These are phyloP conservation scores for Geoglossum glabrum DNA, from an alignment of 495 filamentous ascomycete species.

Conservation along the genomic window DNA sequence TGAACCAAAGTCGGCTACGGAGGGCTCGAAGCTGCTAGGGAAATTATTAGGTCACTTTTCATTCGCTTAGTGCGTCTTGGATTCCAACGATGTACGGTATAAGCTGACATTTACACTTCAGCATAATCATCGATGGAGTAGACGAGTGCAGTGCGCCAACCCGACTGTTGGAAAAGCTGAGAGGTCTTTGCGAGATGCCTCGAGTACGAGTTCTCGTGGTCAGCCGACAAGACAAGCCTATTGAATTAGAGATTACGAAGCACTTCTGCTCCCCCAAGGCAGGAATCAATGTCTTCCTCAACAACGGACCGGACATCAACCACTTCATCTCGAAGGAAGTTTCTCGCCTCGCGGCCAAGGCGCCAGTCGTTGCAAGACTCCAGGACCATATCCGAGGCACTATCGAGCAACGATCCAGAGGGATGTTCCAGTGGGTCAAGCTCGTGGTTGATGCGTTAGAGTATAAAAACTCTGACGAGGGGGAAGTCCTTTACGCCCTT, in stretches of 20 bases:
- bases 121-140: neutral
- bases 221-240: neutral
- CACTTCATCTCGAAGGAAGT: neutral
- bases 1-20: no score
- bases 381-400: neutral
- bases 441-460: neutral
- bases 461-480: neutral
- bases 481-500: neutral
- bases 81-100: no score
- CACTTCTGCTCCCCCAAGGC: neutral
- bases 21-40: no score
- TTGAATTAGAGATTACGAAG: neutral
- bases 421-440: neutral
- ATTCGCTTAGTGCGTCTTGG: no score
- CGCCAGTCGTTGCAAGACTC: neutral
- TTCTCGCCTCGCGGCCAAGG: neutral
- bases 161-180: neutral
- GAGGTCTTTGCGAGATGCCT: neutral
- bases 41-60: no score
- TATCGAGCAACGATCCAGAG: neutral
- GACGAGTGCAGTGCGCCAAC: neutral
- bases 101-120: no score
- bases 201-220: neutral
- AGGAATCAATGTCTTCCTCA: neutral
- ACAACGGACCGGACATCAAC: neutral